Evolutionary conservation across 2,329 filamentous ascomycete species (phyloP), one percentile per base, ranked within the genome.

Genomic region (Lasiodiplodia gonubiensis): DNA sequence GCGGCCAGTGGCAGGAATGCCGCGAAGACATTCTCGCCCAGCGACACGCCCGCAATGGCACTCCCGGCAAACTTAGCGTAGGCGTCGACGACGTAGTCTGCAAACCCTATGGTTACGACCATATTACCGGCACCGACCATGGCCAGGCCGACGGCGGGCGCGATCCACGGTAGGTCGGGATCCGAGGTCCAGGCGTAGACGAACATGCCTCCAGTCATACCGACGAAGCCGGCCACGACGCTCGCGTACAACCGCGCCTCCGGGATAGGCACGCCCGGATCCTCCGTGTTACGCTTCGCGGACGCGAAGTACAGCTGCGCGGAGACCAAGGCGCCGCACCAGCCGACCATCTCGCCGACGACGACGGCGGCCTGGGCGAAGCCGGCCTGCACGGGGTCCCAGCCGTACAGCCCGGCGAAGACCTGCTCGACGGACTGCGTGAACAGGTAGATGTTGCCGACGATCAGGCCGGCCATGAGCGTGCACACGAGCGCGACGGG

Each of bases 111-210:
- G 0, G 85, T 80, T 8, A 85, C 80, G 39, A 78, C 76, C 18
- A 82, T 82, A 70, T 82, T 84, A 2, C 84, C 84, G 33, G 82
- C 82, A 0, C 84, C 84, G 1, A 86, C 80, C 71, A 85, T 78
- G 0, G 72, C 75, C 3, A 86, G 75, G 0, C 83, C 82, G n/a
- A 85, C 74, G 0, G 80, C 78, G 0, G 84, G 83, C 7, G 80
- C 76, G 4, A 83, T 80, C 84, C 84, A 86, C 0, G 77, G 81
- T 0, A 84, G 49, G 2, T 57, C 65, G 0, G 81, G 70, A 51
- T 79, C 83, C 1, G 78, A 77, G 1, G 82, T 82, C 84, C 84
- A 86, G 0, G 77, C 84, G 69, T 85, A 86, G 39, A 80, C 77
- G 69, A 86, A 85, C 75, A 86, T 79, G 18, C 84, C 84, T 1